phyloP scores from a whole-genome alignment of 177 flowering plant species.

The Vitis hybrid region DNA sequence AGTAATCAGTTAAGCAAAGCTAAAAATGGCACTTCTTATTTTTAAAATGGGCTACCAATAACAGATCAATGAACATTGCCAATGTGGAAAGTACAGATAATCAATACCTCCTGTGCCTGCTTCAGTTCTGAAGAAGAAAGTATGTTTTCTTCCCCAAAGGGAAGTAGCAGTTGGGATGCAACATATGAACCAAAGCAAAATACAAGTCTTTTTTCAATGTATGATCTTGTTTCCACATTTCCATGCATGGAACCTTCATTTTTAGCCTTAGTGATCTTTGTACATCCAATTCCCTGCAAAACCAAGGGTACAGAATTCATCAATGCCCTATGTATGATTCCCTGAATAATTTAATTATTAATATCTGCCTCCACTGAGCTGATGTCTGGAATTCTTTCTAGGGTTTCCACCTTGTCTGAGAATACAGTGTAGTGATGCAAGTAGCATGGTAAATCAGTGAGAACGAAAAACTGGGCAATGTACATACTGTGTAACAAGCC shows the following conservation, averaged over 20 bases:
- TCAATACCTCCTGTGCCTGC: conserved; percentile 86
- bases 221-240: conserved; percentile 80
- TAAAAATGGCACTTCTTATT: not conserved
- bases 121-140: conserved; percentile 71
- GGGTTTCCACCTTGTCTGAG: too few species aligned
- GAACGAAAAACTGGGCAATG: too few species aligned
- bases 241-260: conserved; percentile 63
- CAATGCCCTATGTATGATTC: not conserved
- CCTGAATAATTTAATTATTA: not conserved
- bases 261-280: conserved; percentile 80
- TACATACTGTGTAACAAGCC: too few species aligned
- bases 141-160: conserved; percentile 88
- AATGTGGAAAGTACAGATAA: conserved; percentile 4
- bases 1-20: conserved; percentile 9
- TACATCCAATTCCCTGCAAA: conserved; percentile 87
- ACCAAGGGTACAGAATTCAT: not conserved
- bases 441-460: too few species aligned
- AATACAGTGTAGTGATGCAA: too few species aligned
- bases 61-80: not conserved
- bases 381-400: too few species aligned
- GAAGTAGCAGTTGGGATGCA: conserved; percentile 83
- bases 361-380: not conserved
- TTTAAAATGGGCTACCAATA: not conserved
- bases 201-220: conserved; percentile 92
- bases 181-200: conserved; percentile 94